Evolutionary conservation across 106 monocot genomes (phyloP), one percentile per base, ranked within the genome.

Genomic region (Gastrodia elata): DNA sequence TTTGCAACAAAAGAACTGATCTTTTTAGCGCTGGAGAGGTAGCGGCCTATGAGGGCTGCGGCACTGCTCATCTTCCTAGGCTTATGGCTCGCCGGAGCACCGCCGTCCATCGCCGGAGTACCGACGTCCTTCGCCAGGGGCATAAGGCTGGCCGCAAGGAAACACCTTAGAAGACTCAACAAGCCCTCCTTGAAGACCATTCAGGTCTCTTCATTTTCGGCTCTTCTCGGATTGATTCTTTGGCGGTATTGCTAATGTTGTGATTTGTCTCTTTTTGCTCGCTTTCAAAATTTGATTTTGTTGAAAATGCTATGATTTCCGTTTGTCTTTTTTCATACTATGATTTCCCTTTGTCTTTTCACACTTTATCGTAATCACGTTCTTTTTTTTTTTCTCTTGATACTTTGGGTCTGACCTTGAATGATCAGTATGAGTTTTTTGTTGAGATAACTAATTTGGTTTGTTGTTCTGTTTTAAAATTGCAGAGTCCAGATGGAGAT

Each of bases 401-500:
- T 43, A 32, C 15, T 8, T 44, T 44, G 43, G 43, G 13, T 44
- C 15, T 44, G 2, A 44, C 5, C 43, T 15, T 11, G 43, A 8
- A 44, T 44, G 43, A 1, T 15, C 43, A 44, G 15, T 44, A 44
- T 44, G 43, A 44, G 8, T 44, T 8, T 44, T 44, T n/a, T n/a
- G n/a, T n/a, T n/a, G n/a, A n/a, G n/a, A n/a, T n/a, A n/a, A 22
- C 18, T 27, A 39, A 38, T n/a, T 9, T 8, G 24, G 42, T 37
- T 67, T 38, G 26, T 61, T 61, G 14, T 61, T 61, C 14, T 61
- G 10, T 61, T 44, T 44, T 20, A 38, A 38, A 5, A 38, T 25
- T 74, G 73, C 64, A 74, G 74, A 64, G 74, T 8, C 41, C 61
- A 33, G 74, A 74, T 33, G 74, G 74, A 28, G 74, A 74, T 74